Evolutionary conservation across 371 early-diverging fungal species (phyloP), one percentile per base, ranked within the genome.

Genomic region (Dipsacomyces acuminosporus): DNA sequence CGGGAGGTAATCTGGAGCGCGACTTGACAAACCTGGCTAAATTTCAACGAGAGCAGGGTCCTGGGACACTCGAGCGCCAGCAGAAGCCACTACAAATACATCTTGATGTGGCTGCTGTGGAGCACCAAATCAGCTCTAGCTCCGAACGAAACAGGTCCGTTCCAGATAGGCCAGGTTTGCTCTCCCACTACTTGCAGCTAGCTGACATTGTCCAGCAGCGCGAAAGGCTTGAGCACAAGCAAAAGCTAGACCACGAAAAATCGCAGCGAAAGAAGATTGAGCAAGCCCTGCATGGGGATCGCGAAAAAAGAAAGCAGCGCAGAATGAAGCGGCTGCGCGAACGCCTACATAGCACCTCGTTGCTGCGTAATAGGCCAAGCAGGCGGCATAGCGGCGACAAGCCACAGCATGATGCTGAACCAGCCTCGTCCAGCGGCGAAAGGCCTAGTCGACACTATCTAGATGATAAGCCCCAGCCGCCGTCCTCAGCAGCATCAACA

Each of bases 141-240:
- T 11, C 30, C 30, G 30, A 30, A 11, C 5, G 30, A 30, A 5
- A 30, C 5, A 11, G 6, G 23, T n/a, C 41, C 33, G 13, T 18
- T 41, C 11, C 52, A 4, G 34, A 52, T 8, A 30, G 20, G 15
- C 45, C 35, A 13, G 34, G 41, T 18, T 23, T 59, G 33, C 47
- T 52, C 19, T 45, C 59, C 21, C 59, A 42, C 18, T 59, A 59
- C 35, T 33, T 59, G 41, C 59, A 52, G 42, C 35, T 59, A 20
- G 59, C 52, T n/a, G 59, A 59, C 19, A 24, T 52, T 9, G 53
- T 46, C 19, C 52, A 52, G 21, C 59, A 59, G 40, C 51, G 51
- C 17, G 51, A 41, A 21, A 22, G 22, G 20, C 25, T 49, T 6
- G 43, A n/a, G 38, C 38, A 38, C n/a, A 38, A 38, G 38, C 38